Percentiles rank a stretch among this genome's conserved stretches.
phyloP scores from a whole-genome alignment of 257 asterid species.

The Ehretia macrophylla region DNA sequence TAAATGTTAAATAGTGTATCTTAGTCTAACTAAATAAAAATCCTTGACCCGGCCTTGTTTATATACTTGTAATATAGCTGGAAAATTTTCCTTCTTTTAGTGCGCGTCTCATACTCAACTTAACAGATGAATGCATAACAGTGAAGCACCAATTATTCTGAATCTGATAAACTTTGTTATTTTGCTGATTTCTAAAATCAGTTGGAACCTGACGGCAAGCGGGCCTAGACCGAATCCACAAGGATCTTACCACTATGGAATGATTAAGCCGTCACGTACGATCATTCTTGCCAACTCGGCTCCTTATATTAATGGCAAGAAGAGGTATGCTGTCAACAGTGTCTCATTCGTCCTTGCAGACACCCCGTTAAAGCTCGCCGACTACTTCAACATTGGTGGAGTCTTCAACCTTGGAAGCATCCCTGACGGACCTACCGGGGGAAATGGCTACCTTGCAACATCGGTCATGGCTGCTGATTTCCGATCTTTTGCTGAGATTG shows the following conservation, averaged over 20 bases:
- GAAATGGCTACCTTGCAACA: constrained; percentile 57
- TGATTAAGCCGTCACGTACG: constrained; percentile 72
- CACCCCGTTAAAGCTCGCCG: constrained; percentile 89
- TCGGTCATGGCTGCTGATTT: constrained; percentile 76
- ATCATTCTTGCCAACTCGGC: constrained; percentile 90
- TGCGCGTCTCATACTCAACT: too few relatives aligned
- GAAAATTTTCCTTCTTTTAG: too few relatives aligned
- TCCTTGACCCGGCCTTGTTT: too few relatives aligned
- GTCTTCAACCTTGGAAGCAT: constrained; percentile 67
- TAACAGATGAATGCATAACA: too few relatives aligned
- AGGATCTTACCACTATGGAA: constrained; percentile 93
- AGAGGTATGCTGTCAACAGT: constrained; percentile 82
- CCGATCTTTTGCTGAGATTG: constrained; percentile 65
- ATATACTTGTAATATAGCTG: too few relatives aligned
- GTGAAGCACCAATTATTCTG: neutral
- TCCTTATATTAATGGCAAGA: constrained; percentile 68
- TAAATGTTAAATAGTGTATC: too few relatives aligned
- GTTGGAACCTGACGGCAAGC: constrained; percentile 83
- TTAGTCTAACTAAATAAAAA: too few relatives aligned
- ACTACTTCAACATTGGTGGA: constrained; percentile 81
- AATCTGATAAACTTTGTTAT: constrained; percentile 5
- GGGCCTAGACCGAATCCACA: constrained; percentile 99
- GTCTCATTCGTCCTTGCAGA: constrained; percentile 60
- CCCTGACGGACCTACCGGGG: constrained; percentile 50
- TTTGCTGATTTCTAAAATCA: constrained; percentile 30